Evolutionary conservation across 2,329 filamentous ascomycete genomes (phyloP), one percentile per base, ranked within the genome.

Genomic region (Colletotrichum theobromicola): DNA sequence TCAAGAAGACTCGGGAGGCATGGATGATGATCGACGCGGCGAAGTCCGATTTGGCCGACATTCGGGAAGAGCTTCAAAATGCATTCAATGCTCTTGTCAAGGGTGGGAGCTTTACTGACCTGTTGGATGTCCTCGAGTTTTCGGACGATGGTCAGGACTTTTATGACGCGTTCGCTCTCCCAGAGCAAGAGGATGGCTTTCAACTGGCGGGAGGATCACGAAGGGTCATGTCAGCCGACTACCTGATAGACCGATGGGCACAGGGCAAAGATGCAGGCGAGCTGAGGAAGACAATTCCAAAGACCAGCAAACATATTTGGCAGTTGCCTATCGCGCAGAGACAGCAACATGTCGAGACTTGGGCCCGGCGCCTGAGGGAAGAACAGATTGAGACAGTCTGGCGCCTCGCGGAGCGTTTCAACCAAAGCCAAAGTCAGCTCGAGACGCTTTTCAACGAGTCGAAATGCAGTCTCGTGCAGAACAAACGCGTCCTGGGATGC

Each of bases 401-500:
- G 1, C 79, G 80, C 0, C 75, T 85, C 0, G 85, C 84, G 0
- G 74, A 81, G 5, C 79, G 83, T 2, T 89, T 87, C 76, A 86
- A 91, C 64, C 68, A 80, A 0, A 80, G 81, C 5, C 85, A 89
- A 13, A 77, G 82, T 1, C 79, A 81, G 7, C 77, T 92, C 1
- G 82, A 85, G 2, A 83, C 82, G 3, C 80, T 91, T 0, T 86
- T 86, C 24, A 84, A 82, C 7, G 84, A 89, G 58, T 83, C 77
- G 4, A 84, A 87, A 24, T 81, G 83, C 1, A 70, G 79, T 0
- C 84, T 88, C 0, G 84, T 94, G 4, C 81, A 82, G n/a, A 79
- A 78, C 0, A 93, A 90, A 77, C 85, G 88, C 2, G 87, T 95
- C 15, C 92, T 95, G 57, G 93, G 88, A 0, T 94, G 92, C 76